Conservation (phyloP, 495 filamentous ascomycete genomes). For the Cercophora sp. region DNA sequence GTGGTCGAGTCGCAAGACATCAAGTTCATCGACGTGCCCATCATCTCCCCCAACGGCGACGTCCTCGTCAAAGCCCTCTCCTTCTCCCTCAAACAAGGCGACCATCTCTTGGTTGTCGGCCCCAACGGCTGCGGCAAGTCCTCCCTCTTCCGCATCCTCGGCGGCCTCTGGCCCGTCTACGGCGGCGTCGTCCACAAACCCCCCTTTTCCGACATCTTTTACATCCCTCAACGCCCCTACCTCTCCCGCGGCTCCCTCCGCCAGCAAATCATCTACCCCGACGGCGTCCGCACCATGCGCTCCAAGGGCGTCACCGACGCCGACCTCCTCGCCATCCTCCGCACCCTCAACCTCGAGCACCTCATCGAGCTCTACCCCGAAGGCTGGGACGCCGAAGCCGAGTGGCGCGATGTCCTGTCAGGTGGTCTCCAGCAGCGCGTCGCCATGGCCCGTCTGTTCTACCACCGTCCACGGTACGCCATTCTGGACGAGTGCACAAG, state of each 20-base stretch:
- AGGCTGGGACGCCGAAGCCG: conserved; percentile 92
- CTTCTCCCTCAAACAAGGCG: conserved; percentile 78
- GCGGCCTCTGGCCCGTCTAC: conserved; percentile 98
- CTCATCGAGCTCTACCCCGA: conserved; percentile 73
- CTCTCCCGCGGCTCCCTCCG: conserved; percentile 82
- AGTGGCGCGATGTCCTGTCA: conserved; percentile 90
- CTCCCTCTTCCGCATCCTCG: conserved; percentile 90
- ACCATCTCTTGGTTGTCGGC: conserved; percentile 91
- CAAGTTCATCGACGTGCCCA: conserved; percentile 87
- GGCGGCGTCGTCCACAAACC: conserved; percentile 90
- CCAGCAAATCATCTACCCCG: conserved; percentile 95
- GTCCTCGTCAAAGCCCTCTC: conserved; percentile 78
- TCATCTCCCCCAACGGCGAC: conserved; percentile 94
- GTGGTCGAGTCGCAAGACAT: conserved; percentile 78
- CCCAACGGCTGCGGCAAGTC: conserved; percentile 98
- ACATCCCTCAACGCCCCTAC: conserved; percentile 95
- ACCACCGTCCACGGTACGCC: conserved; percentile 86
- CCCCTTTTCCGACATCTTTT: conserved; percentile 86
- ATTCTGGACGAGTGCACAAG: conserved; percentile 97
- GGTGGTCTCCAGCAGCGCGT: conserved; percentile 94
- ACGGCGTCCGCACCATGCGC: conserved; percentile 81
- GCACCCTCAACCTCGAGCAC: conserved; percentile 73
- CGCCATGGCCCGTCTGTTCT: conserved; percentile 95
- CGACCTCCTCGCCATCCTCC: conserved; percentile 72
- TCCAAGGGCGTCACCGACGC: conserved; percentile 77